These are phyloP conservation scores for Candida morakotiae DNA, from an alignment of 805 yeast species.

Conservation along the genomic window DNA sequence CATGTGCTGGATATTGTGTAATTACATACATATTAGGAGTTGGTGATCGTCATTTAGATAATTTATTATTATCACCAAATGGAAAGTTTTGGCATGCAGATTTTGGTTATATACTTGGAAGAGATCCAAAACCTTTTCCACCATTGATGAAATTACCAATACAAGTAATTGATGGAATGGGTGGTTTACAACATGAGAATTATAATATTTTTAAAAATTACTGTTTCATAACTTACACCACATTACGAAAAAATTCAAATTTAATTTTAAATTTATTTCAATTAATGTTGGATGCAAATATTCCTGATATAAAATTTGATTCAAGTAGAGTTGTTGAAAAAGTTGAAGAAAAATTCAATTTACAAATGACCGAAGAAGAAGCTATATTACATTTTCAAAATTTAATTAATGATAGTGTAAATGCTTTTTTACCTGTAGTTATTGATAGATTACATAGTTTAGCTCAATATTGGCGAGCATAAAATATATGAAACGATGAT, in stretches of 20 bases:
- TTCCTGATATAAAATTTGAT: constrained; percentile 84
- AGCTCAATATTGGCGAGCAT: constrained; percentile 98
- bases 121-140: constrained; percentile 98
- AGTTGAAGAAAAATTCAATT: constrained; percentile 89
- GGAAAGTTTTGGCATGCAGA: constrained; percentile 97
- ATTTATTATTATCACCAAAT: constrained; percentile 69
- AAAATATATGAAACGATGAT: constrained; percentile 1
- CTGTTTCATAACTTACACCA: constrained; percentile 91
- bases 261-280: constrained; percentile 87
- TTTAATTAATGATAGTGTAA: constrained; percentile 89
- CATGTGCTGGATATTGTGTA: constrained; percentile 98
- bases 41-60: constrained; percentile 96
- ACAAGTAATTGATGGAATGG: constrained; percentile 96
- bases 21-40: constrained; percentile 92
- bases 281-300: constrained; percentile 88
- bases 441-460: constrained; percentile 91
- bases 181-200: constrained; percentile 83
- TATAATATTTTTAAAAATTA: constrained; percentile 84
- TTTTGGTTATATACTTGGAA: constrained; percentile 93
- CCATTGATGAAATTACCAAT: constrained; percentile 97
- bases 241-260: constrained; percentile 83
- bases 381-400: constrained; percentile 94
- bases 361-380: constrained; percentile 92
- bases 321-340: constrained; percentile 84
- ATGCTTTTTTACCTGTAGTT: constrained; percentile 89